A percentile compares a stretch with the other conserved stretches of the same genome.
These are phyloP conservation scores for Candida tibetensis DNA, from an alignment of 805 yeast species.

Conservation along the genomic window DNA sequence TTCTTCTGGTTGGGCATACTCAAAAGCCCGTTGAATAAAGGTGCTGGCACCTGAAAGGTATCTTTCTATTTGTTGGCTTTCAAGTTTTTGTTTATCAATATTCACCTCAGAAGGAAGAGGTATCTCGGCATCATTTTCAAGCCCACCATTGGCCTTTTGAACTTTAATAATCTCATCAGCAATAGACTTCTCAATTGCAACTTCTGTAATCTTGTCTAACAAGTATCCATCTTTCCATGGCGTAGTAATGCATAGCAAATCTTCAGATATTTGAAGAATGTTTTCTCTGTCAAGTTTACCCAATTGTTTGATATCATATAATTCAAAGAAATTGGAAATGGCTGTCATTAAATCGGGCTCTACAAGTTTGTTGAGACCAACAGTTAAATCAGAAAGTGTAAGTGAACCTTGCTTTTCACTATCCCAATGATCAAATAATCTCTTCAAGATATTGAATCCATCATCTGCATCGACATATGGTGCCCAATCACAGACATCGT, in stretches of 20 bases:
- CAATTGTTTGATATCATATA: conserved; percentile 61
- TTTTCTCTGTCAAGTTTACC: conserved; percentile 74
- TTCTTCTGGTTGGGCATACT: conserved; percentile 76
- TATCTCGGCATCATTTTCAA: conserved; percentile 27
- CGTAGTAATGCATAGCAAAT: conserved; percentile 71
- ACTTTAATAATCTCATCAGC: conserved; percentile 58
- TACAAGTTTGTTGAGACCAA: conserved; percentile 67
- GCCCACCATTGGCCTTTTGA: conserved; percentile 27
- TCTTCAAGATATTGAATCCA: conserved; percentile 34
- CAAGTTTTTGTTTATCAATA: conserved; percentile 61
- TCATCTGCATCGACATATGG: conserved; percentile 21
- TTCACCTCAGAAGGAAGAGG: conserved; percentile 57
- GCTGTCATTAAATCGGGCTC: conserved; percentile 75
- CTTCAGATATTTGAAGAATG: conserved; percentile 83
- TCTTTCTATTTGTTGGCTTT: conserved; percentile 66
- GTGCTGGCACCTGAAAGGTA: conserved; percentile 84
- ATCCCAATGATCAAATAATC: conserved; percentile 74
- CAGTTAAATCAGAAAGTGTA: conserved; percentile 64
- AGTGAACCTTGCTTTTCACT: conserved; percentile 51
- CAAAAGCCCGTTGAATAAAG: conserved; percentile 84
- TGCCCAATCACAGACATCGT: conserved; percentile 79
- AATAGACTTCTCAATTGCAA: conserved; percentile 60
- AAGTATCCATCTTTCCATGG: conserved; percentile 78
- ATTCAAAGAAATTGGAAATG: conserved; percentile 72
- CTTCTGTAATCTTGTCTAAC: conserved; percentile 63